Conservation (phyloP, 2,329 filamentous ascomycete genomes). For the Curvularia hawaiiensis region DNA sequence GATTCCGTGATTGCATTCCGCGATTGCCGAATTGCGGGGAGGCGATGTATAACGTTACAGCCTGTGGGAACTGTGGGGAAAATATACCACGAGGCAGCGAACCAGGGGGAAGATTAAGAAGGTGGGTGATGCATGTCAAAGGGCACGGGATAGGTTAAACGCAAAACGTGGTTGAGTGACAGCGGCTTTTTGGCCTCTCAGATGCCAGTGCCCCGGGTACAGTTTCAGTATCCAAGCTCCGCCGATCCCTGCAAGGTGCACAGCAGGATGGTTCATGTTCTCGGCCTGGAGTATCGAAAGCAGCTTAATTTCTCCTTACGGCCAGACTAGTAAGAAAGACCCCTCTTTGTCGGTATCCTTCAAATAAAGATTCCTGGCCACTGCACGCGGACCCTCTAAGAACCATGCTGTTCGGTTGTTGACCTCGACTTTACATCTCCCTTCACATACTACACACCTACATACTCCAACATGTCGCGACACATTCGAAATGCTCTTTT, state of each 20-base stretch:
- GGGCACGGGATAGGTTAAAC: constrained; percentile 30
- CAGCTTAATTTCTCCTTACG: constrained; percentile 45
- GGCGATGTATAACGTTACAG: constrained; percentile 26
- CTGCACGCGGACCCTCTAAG: constrained; percentile 33
- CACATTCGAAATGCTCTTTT: constrained; percentile 36
- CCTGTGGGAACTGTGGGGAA: constrained; percentile 37
- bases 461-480: constrained; percentile 37
- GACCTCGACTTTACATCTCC: constrained; percentile 33
- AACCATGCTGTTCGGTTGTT: constrained; percentile 40
- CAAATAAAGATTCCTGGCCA: constrained; percentile 42
- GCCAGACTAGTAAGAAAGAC: constrained; percentile 39
- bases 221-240: constrained; percentile 37
- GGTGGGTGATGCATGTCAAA: constrained; percentile 11
- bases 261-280: constrained; percentile 39
- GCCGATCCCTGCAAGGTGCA: constrained; percentile 42
- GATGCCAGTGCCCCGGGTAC: constrained; percentile 29
- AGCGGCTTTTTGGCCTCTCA: constrained; percentile 27
- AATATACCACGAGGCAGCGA: constrained; percentile 19
- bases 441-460: constrained; percentile 16
- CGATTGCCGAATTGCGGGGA: constrained; percentile 38
- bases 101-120: constrained; percentile 16
- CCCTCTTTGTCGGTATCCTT: constrained; percentile 40
- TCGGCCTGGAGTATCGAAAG: constrained; percentile 40
- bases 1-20: constrained; percentile 24
- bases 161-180: constrained; percentile 25